Evolutionary conservation across 2,329 filamentous ascomycete genomes (phyloP).

Genomic region (Hymenoscyphus repandus): DNA sequence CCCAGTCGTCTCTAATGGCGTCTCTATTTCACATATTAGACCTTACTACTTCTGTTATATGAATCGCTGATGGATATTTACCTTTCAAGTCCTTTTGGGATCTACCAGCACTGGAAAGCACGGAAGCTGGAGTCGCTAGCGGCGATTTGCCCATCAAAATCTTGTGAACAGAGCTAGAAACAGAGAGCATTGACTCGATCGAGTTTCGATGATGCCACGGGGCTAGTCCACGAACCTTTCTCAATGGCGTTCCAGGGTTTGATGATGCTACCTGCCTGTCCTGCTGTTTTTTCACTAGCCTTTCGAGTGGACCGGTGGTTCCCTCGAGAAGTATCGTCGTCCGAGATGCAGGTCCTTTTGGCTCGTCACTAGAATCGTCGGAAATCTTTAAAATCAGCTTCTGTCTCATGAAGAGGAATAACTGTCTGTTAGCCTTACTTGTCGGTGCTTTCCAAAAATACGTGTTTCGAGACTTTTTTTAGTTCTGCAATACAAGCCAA

Average conservation of each 20-base stretch:
- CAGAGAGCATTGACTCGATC: constrained; percentile 24
- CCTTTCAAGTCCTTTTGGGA: constrained; percentile 19
- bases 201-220: constrained; percentile 31
- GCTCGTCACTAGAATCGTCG: neutral
- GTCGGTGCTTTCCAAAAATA: constrained; percentile 9
- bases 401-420: neutral
- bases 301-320: constrained; percentile 19
- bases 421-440: constrained; percentile 14
- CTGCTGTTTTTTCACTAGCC: constrained; percentile 4
- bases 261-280: neutral
- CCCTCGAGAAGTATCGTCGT: constrained; percentile 26
- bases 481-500: constrained; percentile 22
- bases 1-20: constrained; percentile 18
- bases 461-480: constrained; percentile 18
- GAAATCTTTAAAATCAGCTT: constrained; percentile 1
- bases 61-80: constrained; percentile 15
- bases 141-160: constrained; percentile 29
- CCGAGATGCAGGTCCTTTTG: constrained; percentile 9
- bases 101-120: neutral
- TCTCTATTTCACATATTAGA: too few relatives aligned
- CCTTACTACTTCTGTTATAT: constrained; percentile 16
- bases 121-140: constrained; percentile 20
- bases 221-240: constrained; percentile 25
- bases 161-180: constrained; percentile 27
- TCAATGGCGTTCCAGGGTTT: constrained; percentile 10